phyloP scores from a whole-genome alignment of 805 yeast species.

The Yarrowia divulgata region DNA sequence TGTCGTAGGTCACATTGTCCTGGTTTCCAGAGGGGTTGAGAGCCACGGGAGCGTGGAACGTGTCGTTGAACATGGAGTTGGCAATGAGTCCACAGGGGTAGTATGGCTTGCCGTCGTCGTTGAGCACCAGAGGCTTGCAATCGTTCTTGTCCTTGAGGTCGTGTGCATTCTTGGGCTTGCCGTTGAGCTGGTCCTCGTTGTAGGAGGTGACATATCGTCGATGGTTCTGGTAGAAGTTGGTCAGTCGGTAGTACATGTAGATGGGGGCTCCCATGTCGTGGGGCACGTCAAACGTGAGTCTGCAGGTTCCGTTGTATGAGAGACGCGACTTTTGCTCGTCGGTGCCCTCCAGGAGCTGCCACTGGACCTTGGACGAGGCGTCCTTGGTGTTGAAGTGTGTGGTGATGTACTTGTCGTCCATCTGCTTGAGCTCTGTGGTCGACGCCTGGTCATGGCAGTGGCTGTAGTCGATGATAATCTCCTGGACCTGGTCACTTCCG shows the following conservation, averaged over 20 bases:
- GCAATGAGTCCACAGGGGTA: conserved; percentile 98
- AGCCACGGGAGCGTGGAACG: conserved; percentile 64
- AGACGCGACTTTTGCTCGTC: conserved; percentile 47
- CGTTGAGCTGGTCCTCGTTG: conserved; percentile 81
- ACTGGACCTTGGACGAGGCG: conserved; percentile 54
- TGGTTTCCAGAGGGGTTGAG: conserved; percentile 47
- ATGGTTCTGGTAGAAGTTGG: conserved; percentile 94
- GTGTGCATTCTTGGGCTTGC: conserved; percentile 65
- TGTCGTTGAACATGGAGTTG: conserved; percentile 89
- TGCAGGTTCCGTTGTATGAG: conserved; percentile 55
- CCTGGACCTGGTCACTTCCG: conserved; percentile 81
- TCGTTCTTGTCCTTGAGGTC: conserved; percentile 58
- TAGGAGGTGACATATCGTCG: conserved; percentile 88
- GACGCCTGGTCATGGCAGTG: conserved; percentile 66
- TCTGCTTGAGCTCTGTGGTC: conserved; percentile 60
- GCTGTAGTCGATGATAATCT: conserved; percentile 76
- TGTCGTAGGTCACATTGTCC: conserved; percentile 49
- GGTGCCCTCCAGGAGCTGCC: conserved; percentile 61
- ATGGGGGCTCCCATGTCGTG: conserved; percentile 72
- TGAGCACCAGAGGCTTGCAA: conserved; percentile 69
- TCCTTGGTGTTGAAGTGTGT: conserved; percentile 65
- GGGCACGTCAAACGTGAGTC: conserved; percentile 75
- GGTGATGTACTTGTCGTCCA: conserved; percentile 54
- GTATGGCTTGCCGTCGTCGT: conserved; percentile 63
- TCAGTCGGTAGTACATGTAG: conserved; percentile 80